phyloP scores from a whole-genome alignment of 805 yeast genomes.

The Hanseniaspora opuntiae region DNA sequence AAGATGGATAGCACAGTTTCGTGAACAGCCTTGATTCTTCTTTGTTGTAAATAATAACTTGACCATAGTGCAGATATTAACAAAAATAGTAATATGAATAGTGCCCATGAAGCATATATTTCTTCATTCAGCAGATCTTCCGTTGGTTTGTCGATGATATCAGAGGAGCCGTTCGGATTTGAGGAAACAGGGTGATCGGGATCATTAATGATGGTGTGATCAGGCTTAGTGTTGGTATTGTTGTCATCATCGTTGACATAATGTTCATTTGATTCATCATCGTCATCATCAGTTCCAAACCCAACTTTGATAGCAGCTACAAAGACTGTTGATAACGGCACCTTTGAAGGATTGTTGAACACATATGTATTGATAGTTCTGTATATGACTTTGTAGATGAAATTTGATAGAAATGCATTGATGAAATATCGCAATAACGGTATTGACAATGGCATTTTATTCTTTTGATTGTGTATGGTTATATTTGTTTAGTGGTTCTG shows the following conservation, averaged over 20 bases:
- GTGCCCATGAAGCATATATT: slow-evolving; percentile 93
- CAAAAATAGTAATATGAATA: slow-evolving; percentile 69
- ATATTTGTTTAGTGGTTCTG: neutral
- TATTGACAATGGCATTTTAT: neutral
- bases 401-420: neutral
- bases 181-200: neutral
- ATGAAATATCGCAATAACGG: slow-evolving; percentile 2
- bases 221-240: neutral
- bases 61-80: slow-evolving; percentile 89
- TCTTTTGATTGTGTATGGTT: neutral
- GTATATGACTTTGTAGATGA: slow-evolving; percentile 1
- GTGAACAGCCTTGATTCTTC: slow-evolving; percentile 87
- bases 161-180: slow-evolving; percentile 15
- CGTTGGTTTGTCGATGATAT: slow-evolving; percentile 28
- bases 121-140: slow-evolving; percentile 85
- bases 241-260: neutral
- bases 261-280: slow-evolving; percentile 5
- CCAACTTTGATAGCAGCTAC: slow-evolving; percentile 10
- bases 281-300: slow-evolving; percentile 8
- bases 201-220: neutral
- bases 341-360: neutral
- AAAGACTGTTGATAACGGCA: neutral
- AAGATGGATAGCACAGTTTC: slow-evolving; percentile 93
- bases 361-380: slow-evolving; percentile 1
- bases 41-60: slow-evolving; percentile 79